Base-by-base conservation (phyloP, 768 basidiomycete species). In the Collybia sp. region DNA sequence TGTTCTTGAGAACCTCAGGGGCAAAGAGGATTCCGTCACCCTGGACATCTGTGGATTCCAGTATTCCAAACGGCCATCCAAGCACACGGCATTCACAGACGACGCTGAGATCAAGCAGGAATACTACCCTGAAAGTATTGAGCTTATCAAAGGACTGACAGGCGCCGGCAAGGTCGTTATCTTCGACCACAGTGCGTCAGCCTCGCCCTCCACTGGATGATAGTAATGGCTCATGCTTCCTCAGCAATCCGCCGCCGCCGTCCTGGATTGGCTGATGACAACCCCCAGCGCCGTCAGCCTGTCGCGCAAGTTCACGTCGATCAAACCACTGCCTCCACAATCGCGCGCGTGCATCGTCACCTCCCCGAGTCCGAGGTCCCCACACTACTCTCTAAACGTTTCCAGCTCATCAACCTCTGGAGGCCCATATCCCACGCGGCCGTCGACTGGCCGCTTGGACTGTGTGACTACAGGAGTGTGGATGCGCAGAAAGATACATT, bases 121-220 rank as follows among this genome's bases (percentile, higher is more conserved):
- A 42, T 85, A 83, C 57, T 82, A 83, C 54, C 68, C 72, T 1
- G 82, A 83, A 60, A 76, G 75, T 50, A 65, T 69, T 15, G 75
- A 76, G 54, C 58, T 81, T 20, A 62, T 83, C 37, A 82, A 83
- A 65, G 52, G 74, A 49, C 39, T 79, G 8, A 81, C 79, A 0
- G 80, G 82, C 9, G 82, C 81, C 0, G 75, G 65, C 47, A 67
- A 67, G 17, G 75, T 78, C 17, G 75, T 82, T n/a, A 43, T 80
- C 30, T 85, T 85, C 51, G 81, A 83, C 53, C 82, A 83, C 54
- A 83, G 82, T 80, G 47, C 45, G 80, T 53, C 44, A 39, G 36
- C 25, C 30, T 2, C 44, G 25, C 16, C 35, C 35, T 42, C 43
- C 15, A 15, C 18, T 5, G 10, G 6, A 2, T 15, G 1, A 15